A percentile compares a stretch with the other conserved stretches of the same genome.
These are phyloP conservation scores for Arctium minus DNA, from an alignment of 129 eudicot species.

Conservation along the genomic window DNA sequence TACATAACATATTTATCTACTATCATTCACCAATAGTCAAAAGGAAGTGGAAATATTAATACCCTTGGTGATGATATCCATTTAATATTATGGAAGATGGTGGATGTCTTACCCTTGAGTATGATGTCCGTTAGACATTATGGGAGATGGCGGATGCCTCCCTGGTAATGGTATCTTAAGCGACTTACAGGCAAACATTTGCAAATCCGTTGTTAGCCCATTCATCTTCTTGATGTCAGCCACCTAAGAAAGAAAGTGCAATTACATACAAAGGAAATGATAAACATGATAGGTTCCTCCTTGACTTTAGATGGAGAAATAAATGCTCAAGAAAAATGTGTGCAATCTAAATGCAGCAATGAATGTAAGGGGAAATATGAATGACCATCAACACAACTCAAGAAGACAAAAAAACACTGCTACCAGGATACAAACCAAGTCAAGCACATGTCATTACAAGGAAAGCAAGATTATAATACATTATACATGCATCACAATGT, in stretches of 20 bases:
- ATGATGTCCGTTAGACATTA: conserved; percentile 43
- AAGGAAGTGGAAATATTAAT: neutral
- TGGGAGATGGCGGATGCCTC: conserved; percentile 78
- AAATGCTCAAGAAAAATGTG: neutral
- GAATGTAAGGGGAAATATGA: neutral
- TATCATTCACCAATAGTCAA: neutral
- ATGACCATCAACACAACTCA: neutral
- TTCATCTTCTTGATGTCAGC: conserved; percentile 83
- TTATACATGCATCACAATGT: neutral
- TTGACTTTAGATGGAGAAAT: neutral
- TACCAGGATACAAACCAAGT: neutral
- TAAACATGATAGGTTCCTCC: neutral
- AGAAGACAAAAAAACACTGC: neutral
- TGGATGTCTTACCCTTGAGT: conserved; percentile 67
- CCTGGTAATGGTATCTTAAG: conserved; percentile 87
- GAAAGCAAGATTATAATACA: neutral
- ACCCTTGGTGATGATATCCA: conserved; percentile 57
- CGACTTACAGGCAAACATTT: conserved; percentile 87
- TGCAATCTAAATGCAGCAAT: neutral
- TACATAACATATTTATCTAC: neutral
- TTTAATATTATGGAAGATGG: conserved; percentile 49
- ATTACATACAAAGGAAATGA: neutral
- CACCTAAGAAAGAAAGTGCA: conserved; percentile 42
- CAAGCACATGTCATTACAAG: neutral
- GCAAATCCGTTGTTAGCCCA: conserved; percentile 74